Evolutionary conservation across 106 monocot species (phyloP).

Genomic region (Dactylorhiza incarnata): DNA sequence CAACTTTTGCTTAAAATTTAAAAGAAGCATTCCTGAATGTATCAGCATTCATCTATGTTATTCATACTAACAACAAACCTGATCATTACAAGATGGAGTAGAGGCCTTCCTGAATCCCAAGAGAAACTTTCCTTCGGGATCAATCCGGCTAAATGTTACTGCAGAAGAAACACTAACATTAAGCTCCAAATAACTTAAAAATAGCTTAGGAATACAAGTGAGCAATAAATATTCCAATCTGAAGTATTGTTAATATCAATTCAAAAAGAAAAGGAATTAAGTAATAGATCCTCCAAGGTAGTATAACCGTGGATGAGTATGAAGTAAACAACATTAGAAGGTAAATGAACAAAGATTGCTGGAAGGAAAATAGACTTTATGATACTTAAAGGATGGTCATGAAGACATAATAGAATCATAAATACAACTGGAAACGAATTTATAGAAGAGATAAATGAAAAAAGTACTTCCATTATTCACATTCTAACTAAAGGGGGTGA

Average conservation of each 20-base stretch:
- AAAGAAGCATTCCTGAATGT: background rate
- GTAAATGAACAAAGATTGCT: background rate
- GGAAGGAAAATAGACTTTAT: background rate
- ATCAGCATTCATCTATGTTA: background rate
- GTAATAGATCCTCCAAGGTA: background rate
- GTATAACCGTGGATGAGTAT: background rate
- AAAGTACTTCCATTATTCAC: background rate
- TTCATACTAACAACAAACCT: slow-evolving; percentile 28
- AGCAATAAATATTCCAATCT: background rate
- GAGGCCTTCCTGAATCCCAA: slow-evolving; percentile 96
- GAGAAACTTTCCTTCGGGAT: slow-evolving; percentile 89
- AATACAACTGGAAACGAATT: background rate
- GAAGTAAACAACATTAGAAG: background rate
- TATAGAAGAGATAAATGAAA: background rate
- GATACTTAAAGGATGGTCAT: background rate
- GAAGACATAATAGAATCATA: background rate
- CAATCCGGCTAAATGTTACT: slow-evolving; percentile 98
- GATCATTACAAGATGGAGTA: slow-evolving; percentile 33
- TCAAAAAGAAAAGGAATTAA: background rate
- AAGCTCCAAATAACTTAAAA: slow-evolving; percentile 7
- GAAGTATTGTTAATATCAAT: background rate
- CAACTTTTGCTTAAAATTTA: background rate
- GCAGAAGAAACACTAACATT: slow-evolving; percentile 17
- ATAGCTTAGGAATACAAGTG: background rate
- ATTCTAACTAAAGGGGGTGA: background rate